Base-by-base conservation (phyloP, 129 eudicot species). In the Flaveria robusta region DNA sequence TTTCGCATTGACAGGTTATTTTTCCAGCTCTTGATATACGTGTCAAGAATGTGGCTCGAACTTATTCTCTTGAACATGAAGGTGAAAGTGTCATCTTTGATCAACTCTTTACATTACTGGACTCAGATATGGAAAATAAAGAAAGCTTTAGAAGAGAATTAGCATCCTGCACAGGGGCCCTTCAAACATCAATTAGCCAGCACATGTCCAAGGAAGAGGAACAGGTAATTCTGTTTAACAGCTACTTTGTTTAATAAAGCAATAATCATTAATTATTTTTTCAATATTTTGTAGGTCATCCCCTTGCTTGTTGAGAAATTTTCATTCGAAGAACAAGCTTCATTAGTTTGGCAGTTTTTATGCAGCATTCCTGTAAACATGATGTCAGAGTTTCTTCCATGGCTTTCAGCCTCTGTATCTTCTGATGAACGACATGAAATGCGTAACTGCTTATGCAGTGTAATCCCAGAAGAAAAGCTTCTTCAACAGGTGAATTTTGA, bases 181-280 rank as follows among this genome's bases (percentile, higher is more conserved):
- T 94, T 58, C 91, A 85, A 79, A 94, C 98, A 75, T 94, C 98
- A 73, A 94, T 94, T 68, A 85, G 92, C 78, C 98, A 94, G 82
- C 98, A 94, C 90, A 94, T 94, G 98, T 91, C 93, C 74, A 94
- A 94, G 86, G 98, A 94, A 80, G 98, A 94, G 74, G 97, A 94
- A 78, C 98, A 94, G 93, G 98, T 94, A 68, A 74, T 27, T 29
- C 22, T 59, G 11, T 58, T 76, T 15, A 2, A 15, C 54, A 1
- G 23, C 22, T 34, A 67, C 9, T 75, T 39, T 14, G 20, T 14
- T 27, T 58, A 7, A 14, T 58, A 63, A 15, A 2, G 34, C 46
- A 41, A 20, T 58, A 12, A 10, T 52, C 41, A 51, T 20, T 72
- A 64, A 45, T 39, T 65, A 0, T 43, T 55, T 56, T 37, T 64